These are phyloP conservation scores for Sarcocystis neurona DNA, from an alignment of 169 alveolate species.

Conservation along the genomic window DNA sequence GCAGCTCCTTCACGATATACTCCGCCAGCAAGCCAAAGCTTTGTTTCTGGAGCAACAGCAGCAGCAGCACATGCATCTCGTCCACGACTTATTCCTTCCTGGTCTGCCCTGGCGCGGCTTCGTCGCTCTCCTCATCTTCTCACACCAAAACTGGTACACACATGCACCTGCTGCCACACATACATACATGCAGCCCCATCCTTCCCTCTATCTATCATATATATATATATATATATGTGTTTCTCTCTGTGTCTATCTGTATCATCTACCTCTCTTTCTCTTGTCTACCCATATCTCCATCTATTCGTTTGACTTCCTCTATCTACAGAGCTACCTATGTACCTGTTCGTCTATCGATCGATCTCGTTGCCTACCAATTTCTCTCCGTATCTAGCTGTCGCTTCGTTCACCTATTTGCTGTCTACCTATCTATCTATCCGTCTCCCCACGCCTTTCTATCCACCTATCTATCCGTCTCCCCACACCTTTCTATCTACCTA, in stretches of 20 bases:
- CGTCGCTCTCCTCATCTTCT: neutral
- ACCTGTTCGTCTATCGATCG: too few relatives aligned
- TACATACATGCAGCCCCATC: neutral
- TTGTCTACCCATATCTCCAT: too few relatives aligned
- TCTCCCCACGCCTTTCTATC: neutral
- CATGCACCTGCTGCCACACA: neutral
- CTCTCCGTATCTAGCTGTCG: neutral
- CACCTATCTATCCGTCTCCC: neutral
- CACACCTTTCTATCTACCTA: neutral
- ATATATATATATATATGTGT: too few relatives aligned
- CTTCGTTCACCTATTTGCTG: neutral
- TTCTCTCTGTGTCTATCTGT: too few relatives aligned
- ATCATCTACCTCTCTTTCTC: too few relatives aligned
- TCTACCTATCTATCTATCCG: neutral
- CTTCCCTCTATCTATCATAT: too few relatives aligned
- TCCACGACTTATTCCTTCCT: neutral
- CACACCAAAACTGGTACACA: neutral
- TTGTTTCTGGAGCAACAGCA: neutral
- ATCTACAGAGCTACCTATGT: too few relatives aligned
- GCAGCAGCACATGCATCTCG: neutral
- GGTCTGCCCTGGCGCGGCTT: neutral
- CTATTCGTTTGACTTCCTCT: too few relatives aligned
- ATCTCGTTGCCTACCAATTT: too few relatives aligned
- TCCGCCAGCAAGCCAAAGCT: constrained; percentile 3
- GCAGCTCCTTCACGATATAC: neutral